Conservation (phyloP, 441 rosid species). For the Erysimum cheiri region DNA sequence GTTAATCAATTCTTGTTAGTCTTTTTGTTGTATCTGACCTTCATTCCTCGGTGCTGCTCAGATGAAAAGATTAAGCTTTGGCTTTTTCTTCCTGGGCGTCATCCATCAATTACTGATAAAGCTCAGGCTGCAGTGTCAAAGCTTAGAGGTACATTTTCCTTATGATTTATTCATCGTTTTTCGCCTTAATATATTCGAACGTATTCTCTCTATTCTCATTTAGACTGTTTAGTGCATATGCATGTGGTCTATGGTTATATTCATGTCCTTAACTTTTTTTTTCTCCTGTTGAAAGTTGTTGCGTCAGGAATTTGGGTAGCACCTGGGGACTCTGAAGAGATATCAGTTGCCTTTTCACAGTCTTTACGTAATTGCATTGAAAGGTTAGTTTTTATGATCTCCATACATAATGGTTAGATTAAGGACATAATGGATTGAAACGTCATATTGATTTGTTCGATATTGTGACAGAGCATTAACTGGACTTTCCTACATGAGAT, state of each 20-base stretch:
- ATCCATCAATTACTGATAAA: constrained; percentile 69
- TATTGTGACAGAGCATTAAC: constrained; percentile 66
- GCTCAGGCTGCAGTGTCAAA: constrained; percentile 89
- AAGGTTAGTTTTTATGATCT: constrained; percentile 62
- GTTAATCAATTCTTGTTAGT: neutral
- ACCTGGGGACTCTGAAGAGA: constrained; percentile 99
- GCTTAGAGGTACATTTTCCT: constrained; percentile 70
- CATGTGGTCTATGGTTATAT: constrained; percentile 23
- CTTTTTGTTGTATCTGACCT: constrained; percentile 15
- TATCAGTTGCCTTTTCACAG: constrained; percentile 94
- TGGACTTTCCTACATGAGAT: constrained; percentile 90
- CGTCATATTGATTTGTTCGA: constrained; percentile 30
- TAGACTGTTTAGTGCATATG: constrained; percentile 18
- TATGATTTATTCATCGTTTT: constrained; percentile 6
- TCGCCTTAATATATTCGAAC: neutral
- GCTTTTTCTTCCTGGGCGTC: constrained; percentile 96
- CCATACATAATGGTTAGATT: constrained; percentile 25
- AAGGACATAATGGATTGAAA: constrained; percentile 21
- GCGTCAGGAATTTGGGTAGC: constrained; percentile 98
- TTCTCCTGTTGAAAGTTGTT: constrained; percentile 63
- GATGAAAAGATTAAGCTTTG: constrained; percentile 99
- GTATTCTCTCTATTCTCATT: constrained; percentile 1
- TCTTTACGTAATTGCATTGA: constrained; percentile 91
- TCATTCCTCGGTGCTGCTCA: constrained; percentile 36
- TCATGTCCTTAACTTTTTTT: constrained; percentile 32